Conservation (phyloP, 2,329 filamentous ascomycete species). For the Cladophialophora immunda region DNA sequence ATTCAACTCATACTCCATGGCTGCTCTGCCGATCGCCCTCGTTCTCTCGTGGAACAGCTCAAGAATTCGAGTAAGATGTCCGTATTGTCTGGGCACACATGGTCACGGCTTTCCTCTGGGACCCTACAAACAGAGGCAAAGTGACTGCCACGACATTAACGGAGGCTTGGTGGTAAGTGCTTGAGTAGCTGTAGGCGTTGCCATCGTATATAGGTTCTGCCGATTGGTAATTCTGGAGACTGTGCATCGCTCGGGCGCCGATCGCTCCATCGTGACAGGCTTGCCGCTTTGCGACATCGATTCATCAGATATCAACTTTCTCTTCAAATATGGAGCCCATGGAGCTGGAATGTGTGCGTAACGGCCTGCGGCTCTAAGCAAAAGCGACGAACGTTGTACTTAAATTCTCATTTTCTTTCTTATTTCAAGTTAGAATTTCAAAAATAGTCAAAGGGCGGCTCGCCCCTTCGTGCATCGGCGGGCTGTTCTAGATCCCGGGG, state of each 20-base stretch:
- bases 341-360: too few relatives aligned
- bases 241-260: slow-evolving; percentile 42
- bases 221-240: slow-evolving; percentile 47
- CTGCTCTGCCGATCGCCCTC: background rate
- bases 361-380: too few relatives aligned
- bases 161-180: slow-evolving; percentile 45
- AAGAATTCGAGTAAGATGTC: slow-evolving; percentile 1
- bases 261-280: slow-evolving; percentile 51
- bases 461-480: too few relatives aligned
- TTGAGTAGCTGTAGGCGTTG: slow-evolving; percentile 51
- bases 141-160: slow-evolving; percentile 21
- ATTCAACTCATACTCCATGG: background rate
- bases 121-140: slow-evolving; percentile 9
- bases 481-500: too few relatives aligned
- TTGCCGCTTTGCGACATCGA: slow-evolving; percentile 47
- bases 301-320: too few relatives aligned
- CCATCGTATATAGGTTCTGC: slow-evolving; percentile 48
- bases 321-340: too few relatives aligned
- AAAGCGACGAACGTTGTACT: too few relatives aligned
- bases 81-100: slow-evolving; percentile 5
- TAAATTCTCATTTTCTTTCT: too few relatives aligned
- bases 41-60: slow-evolving; percentile 7
- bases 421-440: too few relatives aligned
- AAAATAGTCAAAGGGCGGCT: too few relatives aligned
- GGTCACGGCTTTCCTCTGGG: slow-evolving; percentile 4